phyloP scores from a whole-genome alignment of 1,284 basidiomycete genomes.

The Anthracocystis walkeri region DNA sequence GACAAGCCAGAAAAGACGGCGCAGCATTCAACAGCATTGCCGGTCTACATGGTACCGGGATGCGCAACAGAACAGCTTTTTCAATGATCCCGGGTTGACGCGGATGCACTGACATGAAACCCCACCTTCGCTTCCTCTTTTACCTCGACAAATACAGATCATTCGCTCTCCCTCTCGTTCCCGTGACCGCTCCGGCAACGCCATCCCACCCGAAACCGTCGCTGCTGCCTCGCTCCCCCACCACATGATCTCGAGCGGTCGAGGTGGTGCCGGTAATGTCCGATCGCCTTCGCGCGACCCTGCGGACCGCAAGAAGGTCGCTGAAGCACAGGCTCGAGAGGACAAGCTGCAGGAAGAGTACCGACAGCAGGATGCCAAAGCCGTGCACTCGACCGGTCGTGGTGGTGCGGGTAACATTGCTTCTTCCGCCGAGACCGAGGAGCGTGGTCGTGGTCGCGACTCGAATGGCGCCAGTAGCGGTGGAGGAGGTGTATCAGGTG shows the following conservation, averaged over 20 bases:
- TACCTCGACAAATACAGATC: constrained; percentile 30
- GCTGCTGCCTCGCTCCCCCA: constrained; percentile 33
- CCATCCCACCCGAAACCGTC: constrained; percentile 24
- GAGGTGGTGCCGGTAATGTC: constrained; percentile 83
- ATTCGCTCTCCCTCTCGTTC: constrained; percentile 54
- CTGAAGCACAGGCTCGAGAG: constrained; percentile 49
- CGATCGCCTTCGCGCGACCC: constrained; percentile 78
- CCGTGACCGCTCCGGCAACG: constrained; percentile 45
- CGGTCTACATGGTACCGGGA: no score
- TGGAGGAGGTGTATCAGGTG: constrained; percentile 43
- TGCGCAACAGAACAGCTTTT: no score
- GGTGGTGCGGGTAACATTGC: constrained; percentile 78
- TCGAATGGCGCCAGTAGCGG: constrained; percentile 16
- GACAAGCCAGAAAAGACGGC: no score
- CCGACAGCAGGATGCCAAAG: constrained; percentile 68
- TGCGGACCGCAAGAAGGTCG: constrained; percentile 65
- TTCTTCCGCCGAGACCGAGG: constrained; percentile 23
- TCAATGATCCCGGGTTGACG: no score
- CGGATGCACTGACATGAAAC: constrained; percentile 7
- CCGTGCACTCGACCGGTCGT: constrained; percentile 76
- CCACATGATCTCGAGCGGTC: constrained; percentile 74
- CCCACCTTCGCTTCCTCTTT: neutral
- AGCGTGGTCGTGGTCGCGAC: constrained; percentile 49
- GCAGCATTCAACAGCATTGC: no score
- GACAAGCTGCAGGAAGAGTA: constrained; percentile 69